phyloP scores from a whole-genome alignment of 2,329 filamentous ascomycete species.

The Nemania sp. region DNA sequence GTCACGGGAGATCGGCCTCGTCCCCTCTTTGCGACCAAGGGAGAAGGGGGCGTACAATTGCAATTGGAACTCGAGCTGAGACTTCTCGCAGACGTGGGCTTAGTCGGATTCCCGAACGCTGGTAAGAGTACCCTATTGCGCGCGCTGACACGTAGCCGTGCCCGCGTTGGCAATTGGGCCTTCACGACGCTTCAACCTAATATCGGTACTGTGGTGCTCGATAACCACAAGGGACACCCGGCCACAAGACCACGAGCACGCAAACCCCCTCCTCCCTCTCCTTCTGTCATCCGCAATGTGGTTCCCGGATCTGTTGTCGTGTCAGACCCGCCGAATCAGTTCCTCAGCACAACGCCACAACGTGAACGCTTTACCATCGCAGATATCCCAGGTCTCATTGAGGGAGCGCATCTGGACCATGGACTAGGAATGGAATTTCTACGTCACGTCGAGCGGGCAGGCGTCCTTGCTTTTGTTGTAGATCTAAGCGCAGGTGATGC shows the following conservation, averaged over 20 bases:
- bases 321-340: constrained; percentile 27
- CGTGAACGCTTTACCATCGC: constrained; percentile 89
- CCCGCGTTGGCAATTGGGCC: constrained; percentile 90
- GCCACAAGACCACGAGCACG: constrained; percentile 42
- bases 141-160: constrained; percentile 83
- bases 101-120: constrained; percentile 94
- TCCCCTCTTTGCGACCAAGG: constrained; percentile 87
- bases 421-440: constrained; percentile 91
- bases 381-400: constrained; percentile 92
- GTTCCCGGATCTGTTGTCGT: constrained; percentile 39
- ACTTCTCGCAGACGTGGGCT: constrained; percentile 89
- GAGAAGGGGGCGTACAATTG: constrained; percentile 77
- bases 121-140: constrained; percentile 93
- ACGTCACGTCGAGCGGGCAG: constrained; percentile 90
- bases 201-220: constrained; percentile 92
- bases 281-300: constrained; percentile 45
- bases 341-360: constrained; percentile 35
- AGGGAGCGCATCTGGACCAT: constrained; percentile 88
- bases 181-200: constrained; percentile 96
- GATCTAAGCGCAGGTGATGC: constrained; percentile 83
- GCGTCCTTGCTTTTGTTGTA: constrained; percentile 90
- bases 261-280: constrained; percentile 40
- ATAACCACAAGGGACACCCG: constrained; percentile 81
- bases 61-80: constrained; percentile 89
- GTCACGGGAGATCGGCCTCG: constrained; percentile 72